A percentile compares a stretch with the other conserved stretches of the same genome.
phyloP scores from a whole-genome alignment of 106 monocot species.

The Dactylorhiza incarnata region DNA sequence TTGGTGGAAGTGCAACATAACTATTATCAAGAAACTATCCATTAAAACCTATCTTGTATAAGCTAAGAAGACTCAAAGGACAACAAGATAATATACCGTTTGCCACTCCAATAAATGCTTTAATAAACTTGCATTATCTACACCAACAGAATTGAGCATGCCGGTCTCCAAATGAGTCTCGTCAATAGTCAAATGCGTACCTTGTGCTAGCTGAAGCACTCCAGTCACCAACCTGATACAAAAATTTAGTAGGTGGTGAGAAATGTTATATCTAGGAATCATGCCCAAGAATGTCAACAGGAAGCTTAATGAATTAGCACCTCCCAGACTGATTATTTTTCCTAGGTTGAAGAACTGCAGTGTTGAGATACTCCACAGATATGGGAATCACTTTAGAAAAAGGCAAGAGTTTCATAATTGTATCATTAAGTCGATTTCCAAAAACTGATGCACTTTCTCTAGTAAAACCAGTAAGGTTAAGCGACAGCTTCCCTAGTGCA shows the following conservation, averaged over 20 bases:
- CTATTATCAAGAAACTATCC: not conserved
- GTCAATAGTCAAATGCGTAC: constrained; percentile 84
- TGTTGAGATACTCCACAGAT: constrained; percentile 82
- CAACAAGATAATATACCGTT: constrained; percentile 31
- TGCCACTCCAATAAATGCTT: constrained; percentile 79
- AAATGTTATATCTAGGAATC: not conserved
- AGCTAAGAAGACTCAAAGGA: not conserved
- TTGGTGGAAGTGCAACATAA: not conserved
- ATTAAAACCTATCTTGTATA: not conserved
- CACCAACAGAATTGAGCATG: constrained; percentile 66
- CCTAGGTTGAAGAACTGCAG: constrained; percentile 51
- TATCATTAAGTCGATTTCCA: constrained; percentile 34
- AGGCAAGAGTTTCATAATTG: constrained; percentile 47
- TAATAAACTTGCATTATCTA: constrained; percentile 67
- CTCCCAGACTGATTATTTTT: constrained; percentile 88
- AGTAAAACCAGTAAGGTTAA: constrained; percentile 81
- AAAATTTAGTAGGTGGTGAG: not conserved
- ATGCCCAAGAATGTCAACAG: not conserved
- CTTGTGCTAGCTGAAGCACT: constrained; percentile 74
- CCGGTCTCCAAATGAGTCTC: constrained; percentile 75
- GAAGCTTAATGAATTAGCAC: constrained; percentile 14
- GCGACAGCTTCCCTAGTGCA: constrained; percentile 70
- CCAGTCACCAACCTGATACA: constrained; percentile 63
- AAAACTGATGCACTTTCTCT: constrained; percentile 79
- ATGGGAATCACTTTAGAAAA: constrained; percentile 65